These are phyloP conservation scores for Eucalyptus globulus DNA, from an alignment of 345 rosid species.

Conservation along the genomic window DNA sequence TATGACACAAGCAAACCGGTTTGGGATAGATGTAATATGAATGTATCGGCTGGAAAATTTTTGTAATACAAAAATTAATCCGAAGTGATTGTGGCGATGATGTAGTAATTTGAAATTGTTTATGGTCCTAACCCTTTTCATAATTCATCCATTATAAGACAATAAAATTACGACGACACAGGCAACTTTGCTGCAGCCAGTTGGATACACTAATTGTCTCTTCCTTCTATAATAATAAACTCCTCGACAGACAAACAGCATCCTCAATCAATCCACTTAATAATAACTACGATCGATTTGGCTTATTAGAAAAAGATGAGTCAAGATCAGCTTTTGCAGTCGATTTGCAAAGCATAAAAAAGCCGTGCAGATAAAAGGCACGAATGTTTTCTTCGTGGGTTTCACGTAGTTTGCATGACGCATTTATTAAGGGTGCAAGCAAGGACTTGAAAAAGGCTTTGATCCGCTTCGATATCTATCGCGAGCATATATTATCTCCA, in stretches of 20 bases:
- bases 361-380: neutral
- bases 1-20: accelerated
- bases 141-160: neutral
- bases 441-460: neutral
- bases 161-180: neutral
- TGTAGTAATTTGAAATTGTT: neutral
- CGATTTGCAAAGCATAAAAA: neutral
- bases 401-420: neutral
- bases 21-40: accelerated
- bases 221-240: neutral
- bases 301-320: neutral
- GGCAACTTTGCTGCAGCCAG: neutral
- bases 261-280: neutral
- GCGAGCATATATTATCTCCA: neutral
- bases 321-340: neutral
- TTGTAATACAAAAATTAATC: no score
- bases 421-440: neutral
- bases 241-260: neutral
- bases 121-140: neutral
- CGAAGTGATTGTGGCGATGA: no score
- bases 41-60: accelerated
- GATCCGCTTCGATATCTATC: neutral
- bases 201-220: neutral
- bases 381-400: neutral
- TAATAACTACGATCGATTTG: neutral